Evolutionary conservation across 805 yeast genomes (phyloP).

Genomic region (Saturnispora ahearnii): DNA sequence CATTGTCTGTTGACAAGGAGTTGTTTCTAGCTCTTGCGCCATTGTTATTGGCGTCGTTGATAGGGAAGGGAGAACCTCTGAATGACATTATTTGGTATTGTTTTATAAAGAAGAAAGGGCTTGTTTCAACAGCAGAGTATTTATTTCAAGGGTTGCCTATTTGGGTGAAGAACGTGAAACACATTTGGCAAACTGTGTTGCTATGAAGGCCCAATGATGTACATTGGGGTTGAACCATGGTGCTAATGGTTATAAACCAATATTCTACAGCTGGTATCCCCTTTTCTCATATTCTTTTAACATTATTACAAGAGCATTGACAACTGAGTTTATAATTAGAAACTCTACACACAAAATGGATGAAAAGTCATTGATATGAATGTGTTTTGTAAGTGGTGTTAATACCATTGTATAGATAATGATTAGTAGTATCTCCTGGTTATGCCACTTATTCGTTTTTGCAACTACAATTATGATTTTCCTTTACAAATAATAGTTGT

Average conservation of each 20-base stretch:
- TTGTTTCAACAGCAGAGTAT: neutral
- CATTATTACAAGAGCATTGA: no score
- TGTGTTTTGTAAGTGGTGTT: neutral
- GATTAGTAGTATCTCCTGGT: neutral
- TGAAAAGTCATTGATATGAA: neutral
- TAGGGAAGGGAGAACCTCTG: conserved; percentile 28
- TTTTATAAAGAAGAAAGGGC: neutral
- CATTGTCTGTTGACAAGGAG: conserved; percentile 2
- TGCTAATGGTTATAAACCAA: neutral
- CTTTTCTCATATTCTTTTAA: no score
- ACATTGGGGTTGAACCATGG: neutral
- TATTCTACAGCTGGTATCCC: neutral
- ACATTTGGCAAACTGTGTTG: neutral
- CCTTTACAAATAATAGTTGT: neutral
- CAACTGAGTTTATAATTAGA: neutral
- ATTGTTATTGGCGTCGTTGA: conserved; percentile 1
- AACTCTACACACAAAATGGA: neutral
- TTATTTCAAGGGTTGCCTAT: neutral
- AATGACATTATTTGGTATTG: conserved; percentile 19
- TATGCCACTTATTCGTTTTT: neutral
- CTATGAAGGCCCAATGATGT: neutral
- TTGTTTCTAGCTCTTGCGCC: conserved; percentile 7
- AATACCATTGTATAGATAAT: neutral
- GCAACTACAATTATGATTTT: neutral
- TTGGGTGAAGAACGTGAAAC: neutral